A percentile compares a stretch with the other conserved stretches of the same genome.
phyloP scores from a whole-genome alignment of 768 basidiomycete genomes.

The Mycena capillaripes region DNA sequence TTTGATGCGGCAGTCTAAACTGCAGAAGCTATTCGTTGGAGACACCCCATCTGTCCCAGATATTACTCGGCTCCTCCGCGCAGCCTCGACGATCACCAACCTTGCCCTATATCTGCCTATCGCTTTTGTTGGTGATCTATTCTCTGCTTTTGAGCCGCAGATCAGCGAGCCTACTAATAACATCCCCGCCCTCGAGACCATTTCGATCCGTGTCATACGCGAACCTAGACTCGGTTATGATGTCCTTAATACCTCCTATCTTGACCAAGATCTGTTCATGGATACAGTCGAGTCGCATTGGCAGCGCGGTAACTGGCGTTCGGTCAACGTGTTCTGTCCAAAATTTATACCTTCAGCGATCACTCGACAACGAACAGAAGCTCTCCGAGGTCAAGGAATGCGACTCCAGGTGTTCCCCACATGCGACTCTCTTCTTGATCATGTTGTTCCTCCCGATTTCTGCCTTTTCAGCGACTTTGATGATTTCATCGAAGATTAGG shows the following conservation, averaged over 20 bases:
- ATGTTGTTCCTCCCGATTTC: not conserved
- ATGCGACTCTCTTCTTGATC: too few species aligned
- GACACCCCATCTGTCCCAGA: not conserved
- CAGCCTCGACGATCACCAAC: not conserved
- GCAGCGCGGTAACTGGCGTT: not conserved
- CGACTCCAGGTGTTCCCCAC: not conserved
- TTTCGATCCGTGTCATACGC: not conserved
- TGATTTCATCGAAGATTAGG: too few species aligned
- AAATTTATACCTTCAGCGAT: not conserved
- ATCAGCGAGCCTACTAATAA: not conserved
- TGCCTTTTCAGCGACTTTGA: not conserved
- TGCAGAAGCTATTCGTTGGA: not conserved
- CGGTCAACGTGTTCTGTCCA: not conserved
- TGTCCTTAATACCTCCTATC: too few species aligned
- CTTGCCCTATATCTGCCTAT: not conserved
- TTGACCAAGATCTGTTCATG: not conserved
- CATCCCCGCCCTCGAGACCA: not conserved
- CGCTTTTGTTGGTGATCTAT: not conserved
- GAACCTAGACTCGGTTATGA: not conserved
- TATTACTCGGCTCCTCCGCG: not conserved
- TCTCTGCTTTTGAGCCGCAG: not conserved
- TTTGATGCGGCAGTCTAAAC: not conserved
- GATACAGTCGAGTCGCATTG: not conserved
- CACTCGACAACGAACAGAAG: not conserved
- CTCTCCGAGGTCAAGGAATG: slow-evolving; percentile 7